Base-by-base conservation (phyloP, 257 asterid genomes). In the Mitragyna speciosa region DNA sequence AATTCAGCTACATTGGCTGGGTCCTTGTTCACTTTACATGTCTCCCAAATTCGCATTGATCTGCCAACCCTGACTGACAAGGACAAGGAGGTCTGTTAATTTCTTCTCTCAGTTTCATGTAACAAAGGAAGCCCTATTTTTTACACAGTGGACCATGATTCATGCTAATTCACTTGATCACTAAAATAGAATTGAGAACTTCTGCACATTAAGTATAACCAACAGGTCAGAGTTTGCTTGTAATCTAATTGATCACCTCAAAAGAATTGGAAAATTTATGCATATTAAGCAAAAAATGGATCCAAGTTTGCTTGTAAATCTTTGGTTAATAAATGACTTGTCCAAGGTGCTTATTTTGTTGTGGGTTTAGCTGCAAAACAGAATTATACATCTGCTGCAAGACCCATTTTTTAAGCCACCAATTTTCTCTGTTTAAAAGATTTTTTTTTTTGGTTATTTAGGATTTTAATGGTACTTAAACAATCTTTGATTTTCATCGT, bases 1-100 rank as follows among this genome's bases (percentile, higher is more conserved):
- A 94, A 88, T 82, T 91, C 98, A 56, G 97, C 98, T 63, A 88
- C 87, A 56, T 87, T 94, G 90, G 89, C 90, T 41, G 98, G 95
- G 77, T 83, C 98, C n/a, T 28, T 94, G 89, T 93, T 88, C 91
- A 94, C 97, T 10, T 58, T 94, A 48, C 98, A 93, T 72, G 97
- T 87, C 84, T 88, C 97, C 73, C 89, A 88, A 75, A 87, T 93
- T 68, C 97, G 43, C 31, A 94, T 94, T 67, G 91, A 93, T 68
- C 89, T 91, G 83, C 98, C 98, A 68, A 91, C 98, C 39, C 96
- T 94, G 83, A 86, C 97, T 7, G 93, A 89, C 66, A 86, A 89
- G 83, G 98, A 94, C 87, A 94, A 93, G 89, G 96, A 91, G 97
- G 98, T 91, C 86, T 31, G 76, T 70, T 73, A 19, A 51, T 39